Percentiles rank a stretch among this genome's conserved stretches.
phyloP scores from a whole-genome alignment of 1,139 yeast species.

The Magnusiomyces ingens region DNA sequence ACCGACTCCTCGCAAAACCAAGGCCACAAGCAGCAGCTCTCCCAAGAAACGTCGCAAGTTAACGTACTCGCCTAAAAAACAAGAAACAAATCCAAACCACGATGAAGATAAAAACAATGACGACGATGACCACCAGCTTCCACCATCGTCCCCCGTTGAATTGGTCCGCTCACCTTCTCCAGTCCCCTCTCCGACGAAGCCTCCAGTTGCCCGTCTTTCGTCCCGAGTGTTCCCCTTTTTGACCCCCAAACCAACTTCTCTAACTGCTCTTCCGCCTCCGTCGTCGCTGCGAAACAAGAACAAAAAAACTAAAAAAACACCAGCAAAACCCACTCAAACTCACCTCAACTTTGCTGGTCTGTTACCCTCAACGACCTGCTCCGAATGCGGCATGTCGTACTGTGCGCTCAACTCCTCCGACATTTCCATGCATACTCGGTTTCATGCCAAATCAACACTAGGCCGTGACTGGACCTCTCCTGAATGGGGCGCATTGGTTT shows the following conservation, averaged over 20 bases:
- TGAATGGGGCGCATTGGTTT: constrained; percentile 31
- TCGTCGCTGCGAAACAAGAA: no score
- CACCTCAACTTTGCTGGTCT: constrained; percentile 4
- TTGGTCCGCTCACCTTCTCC: no score
- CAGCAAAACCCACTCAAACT: neutral
- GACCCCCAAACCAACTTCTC: neutral
- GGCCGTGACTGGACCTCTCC: constrained; percentile 42
- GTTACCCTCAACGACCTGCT: constrained; percentile 37
- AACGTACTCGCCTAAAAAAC: no score
- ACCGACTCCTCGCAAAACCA: no score
- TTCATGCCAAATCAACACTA: constrained; percentile 37
- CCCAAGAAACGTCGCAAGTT: no score
- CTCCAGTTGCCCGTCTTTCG: neutral
- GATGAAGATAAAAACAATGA: no score
- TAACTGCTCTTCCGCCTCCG: no score
- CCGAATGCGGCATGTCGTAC: constrained; percentile 57
- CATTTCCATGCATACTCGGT: constrained; percentile 41
- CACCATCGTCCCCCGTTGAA: no score
- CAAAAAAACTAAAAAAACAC: constrained; percentile 4
- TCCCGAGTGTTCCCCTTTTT: constrained; percentile 1
- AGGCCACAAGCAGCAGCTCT: no score
- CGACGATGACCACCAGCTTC: no score
- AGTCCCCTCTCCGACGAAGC: neutral
- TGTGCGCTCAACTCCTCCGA: constrained; percentile 42
- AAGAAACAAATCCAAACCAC: no score